Evolutionary conservation across 768 basidiomycete genomes (phyloP), one percentile per base, ranked within the genome.

Genomic region (Suillus placidus): DNA sequence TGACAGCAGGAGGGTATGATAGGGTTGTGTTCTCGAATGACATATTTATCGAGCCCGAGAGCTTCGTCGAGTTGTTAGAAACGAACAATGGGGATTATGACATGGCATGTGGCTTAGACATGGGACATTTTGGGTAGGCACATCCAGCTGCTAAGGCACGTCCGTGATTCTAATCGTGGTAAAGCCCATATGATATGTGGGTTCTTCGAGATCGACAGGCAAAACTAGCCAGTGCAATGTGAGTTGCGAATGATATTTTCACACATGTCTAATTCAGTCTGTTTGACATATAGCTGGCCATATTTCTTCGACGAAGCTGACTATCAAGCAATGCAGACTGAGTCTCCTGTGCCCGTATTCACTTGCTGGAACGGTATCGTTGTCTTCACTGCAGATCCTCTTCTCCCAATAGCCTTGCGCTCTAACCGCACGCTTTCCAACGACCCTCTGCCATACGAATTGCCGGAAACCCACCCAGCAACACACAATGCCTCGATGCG

Each of bases 321-420:
- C 61, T 73, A 75, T 65, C 68, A 73, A 49, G 78, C 78, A 8
- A 75, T 83, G 69, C 71, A 76, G 47, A 65, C 61, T 13, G 82
- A 78, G 42, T 76, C 78, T 23, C 80, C 82, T 23, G 82, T 77
- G 4, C 81, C 82, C 14, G 82, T 82, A 5, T 80, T 81, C 64
- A 67, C 80, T 0, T 83, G 82, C 71, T 83, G 82, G 82, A 83
- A 83, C 57, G 82, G 82, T 30, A 80, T 83, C 67, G 75, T 77
- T 52, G 78, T 76, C 2, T 78, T 83, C 70, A 52, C 66, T 20
- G 77, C 82, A 0, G 82, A 83, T 60, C 80, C 82, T 4, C 56
- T 83, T 42, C 74, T 82, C 26, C 82, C 82, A 14, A 63, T 80
- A 42, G 65, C 74, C 61, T 72, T 81, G 9, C 81, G 82, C 55